Evolutionary conservation across 768 basidiomycete species (phyloP).

Genomic region (Megacollybia marginata): DNA sequence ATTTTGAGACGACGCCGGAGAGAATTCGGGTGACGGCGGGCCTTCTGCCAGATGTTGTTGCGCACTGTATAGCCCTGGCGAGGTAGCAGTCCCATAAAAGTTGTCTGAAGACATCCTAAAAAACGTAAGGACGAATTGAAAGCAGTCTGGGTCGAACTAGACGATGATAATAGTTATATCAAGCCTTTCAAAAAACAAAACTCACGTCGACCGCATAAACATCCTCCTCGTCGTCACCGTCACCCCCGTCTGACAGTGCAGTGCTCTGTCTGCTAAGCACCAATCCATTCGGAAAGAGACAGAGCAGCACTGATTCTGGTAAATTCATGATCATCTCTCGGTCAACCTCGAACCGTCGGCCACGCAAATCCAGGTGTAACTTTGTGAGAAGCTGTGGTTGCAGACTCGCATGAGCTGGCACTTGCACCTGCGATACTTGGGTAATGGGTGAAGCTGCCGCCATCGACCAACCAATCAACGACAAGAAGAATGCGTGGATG

Average conservation of each 20-base stretch:
- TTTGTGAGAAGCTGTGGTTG: slow-evolving; percentile 86
- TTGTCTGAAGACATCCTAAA: slow-evolving; percentile 81
- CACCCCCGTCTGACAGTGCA: slow-evolving; percentile 66
- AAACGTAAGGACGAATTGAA: slow-evolving; percentile 88
- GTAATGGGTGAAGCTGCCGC: slow-evolving; percentile 41
- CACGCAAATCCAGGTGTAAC: slow-evolving; percentile 87
- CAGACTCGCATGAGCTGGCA: slow-evolving; percentile 59
- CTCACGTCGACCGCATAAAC: slow-evolving; percentile 95
- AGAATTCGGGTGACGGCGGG: slow-evolving; percentile 51
- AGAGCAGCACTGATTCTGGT: slow-evolving; percentile 93
- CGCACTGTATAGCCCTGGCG: slow-evolving; percentile 68
- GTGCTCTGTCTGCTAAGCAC: slow-evolving; percentile 85
- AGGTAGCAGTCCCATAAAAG: slow-evolving; percentile 81
- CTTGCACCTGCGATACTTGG: slow-evolving; percentile 56
- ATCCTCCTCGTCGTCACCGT: slow-evolving; percentile 77
- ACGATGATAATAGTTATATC: neutral
- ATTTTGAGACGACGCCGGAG: slow-evolving; percentile 69
- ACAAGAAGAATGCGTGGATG: neutral
- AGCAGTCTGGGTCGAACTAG: slow-evolving; percentile 96
- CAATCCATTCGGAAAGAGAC: slow-evolving; percentile 95
- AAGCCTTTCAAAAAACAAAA: slow-evolving; percentile 16
- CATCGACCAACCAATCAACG: neutral
- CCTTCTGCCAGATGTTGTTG: slow-evolving; percentile 76
- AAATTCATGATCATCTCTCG: slow-evolving; percentile 97
- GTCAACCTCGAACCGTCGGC: slow-evolving; percentile 88